These are phyloP conservation scores for Malassezia vespertilionis DNA, from an alignment of 1,284 basidiomycete genomes.

Conservation along the genomic window DNA sequence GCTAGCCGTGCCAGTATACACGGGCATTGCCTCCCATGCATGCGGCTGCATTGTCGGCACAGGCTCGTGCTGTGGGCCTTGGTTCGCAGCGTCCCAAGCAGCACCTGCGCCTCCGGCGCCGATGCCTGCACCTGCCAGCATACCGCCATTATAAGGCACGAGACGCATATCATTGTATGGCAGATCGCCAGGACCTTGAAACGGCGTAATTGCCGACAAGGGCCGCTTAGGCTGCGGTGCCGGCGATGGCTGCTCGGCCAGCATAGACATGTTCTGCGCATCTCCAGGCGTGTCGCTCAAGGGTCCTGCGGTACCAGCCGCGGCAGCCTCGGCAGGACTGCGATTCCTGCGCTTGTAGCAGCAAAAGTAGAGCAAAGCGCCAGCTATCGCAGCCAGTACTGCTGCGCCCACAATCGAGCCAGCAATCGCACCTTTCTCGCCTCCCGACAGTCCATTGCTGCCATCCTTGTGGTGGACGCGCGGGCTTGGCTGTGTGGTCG, in stretches of 20 bases:
- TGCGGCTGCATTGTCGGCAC: too few species aligned
- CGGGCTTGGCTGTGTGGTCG: background rate
- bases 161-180: slow-evolving; percentile 1
- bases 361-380: background rate
- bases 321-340: background rate
- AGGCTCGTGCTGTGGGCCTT: too few species aligned
- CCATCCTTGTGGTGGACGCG: background rate
- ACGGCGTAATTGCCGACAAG: background rate
- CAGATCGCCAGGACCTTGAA: background rate
- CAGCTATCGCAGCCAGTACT: background rate
- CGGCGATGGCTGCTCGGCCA: background rate
- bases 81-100: too few species aligned
- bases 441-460: background rate
- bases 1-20: too few species aligned
- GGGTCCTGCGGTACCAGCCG: background rate
- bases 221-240: too few species aligned
- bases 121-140: background rate
- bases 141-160: background rate
- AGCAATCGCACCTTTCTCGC: slow-evolving; percentile 15
- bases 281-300: background rate
- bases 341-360: background rate
- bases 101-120: background rate
- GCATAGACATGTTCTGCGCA: background rate
- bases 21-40: too few species aligned
- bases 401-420: slow-evolving; percentile 13